Percentiles rank a stretch among this genome's conserved stretches.
phyloP scores from a whole-genome alignment of 257 asterid genomes.

The Scutellaria minor region DNA sequence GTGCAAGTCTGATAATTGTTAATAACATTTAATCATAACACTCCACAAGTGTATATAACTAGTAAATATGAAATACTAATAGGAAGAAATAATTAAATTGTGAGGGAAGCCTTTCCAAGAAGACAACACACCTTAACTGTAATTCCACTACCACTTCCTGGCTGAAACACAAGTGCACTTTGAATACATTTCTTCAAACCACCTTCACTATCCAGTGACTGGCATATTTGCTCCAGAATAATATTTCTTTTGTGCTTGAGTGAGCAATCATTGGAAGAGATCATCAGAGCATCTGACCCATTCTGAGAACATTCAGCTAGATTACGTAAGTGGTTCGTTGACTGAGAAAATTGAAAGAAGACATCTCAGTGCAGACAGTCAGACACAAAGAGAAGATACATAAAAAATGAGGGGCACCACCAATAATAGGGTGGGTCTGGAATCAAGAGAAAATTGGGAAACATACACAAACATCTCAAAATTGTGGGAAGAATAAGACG shows the following conservation, averaged over 20 bases:
- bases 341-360: conserved; percentile 41
- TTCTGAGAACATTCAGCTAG: conserved; percentile 45
- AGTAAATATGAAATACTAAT: neutral
- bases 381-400: conserved; percentile 27
- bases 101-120: conserved; percentile 33
- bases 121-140: conserved; percentile 54
- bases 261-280: conserved; percentile 41
- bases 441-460: conserved; percentile 2
- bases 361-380: conserved; percentile 21
- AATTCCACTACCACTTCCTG: conserved; percentile 53
- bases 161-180: conserved; percentile 45
- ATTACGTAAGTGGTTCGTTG: conserved; percentile 39
- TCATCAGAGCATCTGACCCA: conserved; percentile 31
- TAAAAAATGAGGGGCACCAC: neutral
- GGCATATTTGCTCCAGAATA: conserved; percentile 65
- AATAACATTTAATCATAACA: neutral
- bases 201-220: conserved; percentile 55
- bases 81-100: neutral
- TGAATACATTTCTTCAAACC: conserved; percentile 57
- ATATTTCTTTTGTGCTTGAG: conserved; percentile 52
- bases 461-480: neutral
- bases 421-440: conserved; percentile 4
- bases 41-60: neutral
- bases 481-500: neutral
- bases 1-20: conserved; percentile 9